phyloP scores from a whole-genome alignment of 73 alveolate genomes.

The Blepharisma japonicum region DNA sequence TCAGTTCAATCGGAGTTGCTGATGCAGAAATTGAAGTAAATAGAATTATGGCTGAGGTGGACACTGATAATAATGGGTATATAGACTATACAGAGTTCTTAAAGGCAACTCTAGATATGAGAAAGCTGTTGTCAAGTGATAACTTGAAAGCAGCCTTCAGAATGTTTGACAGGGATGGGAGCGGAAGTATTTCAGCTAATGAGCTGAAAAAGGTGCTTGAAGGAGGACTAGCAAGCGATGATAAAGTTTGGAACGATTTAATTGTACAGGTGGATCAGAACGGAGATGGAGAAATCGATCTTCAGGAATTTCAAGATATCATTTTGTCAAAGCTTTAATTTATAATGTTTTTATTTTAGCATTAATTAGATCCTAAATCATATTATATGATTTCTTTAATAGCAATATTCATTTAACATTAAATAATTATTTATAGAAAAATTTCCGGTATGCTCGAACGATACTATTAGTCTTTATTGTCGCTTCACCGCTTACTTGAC shows the following conservation, averaged over 20 bases:
- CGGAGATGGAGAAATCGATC: slow-evolving; percentile 33
- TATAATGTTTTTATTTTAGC: background rate
- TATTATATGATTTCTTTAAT: too few relatives aligned
- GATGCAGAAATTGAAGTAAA: slow-evolving; percentile 31
- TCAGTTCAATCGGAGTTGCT: slow-evolving; percentile 30
- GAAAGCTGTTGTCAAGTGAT: slow-evolving; percentile 15
- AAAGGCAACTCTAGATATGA: slow-evolving; percentile 22
- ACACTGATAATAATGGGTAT: slow-evolving; percentile 24
- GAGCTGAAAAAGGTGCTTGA: slow-evolving; percentile 23
- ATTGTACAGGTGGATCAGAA: slow-evolving; percentile 27
- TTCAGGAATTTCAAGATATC: slow-evolving; percentile 20
- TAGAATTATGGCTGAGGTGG: slow-evolving; percentile 23
- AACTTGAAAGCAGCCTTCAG: slow-evolving; percentile 18
- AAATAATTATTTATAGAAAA: too few relatives aligned
- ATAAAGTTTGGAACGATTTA: slow-evolving; percentile 17
- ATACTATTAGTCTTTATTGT: too few relatives aligned
- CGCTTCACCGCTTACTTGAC: too few relatives aligned
- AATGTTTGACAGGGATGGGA: slow-evolving; percentile 25
- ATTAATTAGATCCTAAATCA: too few relatives aligned
- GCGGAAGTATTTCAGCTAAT: slow-evolving; percentile 17
- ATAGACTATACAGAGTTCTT: slow-evolving; percentile 28
- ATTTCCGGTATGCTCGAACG: too few relatives aligned
- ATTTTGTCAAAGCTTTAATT: slow-evolving; percentile 4
- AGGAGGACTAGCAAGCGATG: slow-evolving; percentile 8
- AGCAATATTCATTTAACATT: too few relatives aligned